These are phyloP conservation scores for Cinchona pubescens DNA, from an alignment of 257 asterid species.

Conservation along the genomic window DNA sequence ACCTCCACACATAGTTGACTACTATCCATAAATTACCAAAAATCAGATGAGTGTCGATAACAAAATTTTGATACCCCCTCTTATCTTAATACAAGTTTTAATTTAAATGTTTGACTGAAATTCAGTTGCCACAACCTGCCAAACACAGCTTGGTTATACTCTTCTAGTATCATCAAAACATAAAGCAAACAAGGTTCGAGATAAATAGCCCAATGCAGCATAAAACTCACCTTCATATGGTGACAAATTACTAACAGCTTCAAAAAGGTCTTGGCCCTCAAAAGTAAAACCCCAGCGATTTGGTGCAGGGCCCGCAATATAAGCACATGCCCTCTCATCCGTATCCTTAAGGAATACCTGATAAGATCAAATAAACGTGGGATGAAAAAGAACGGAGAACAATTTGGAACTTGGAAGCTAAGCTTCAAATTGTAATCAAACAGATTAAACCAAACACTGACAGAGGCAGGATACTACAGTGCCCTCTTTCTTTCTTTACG, in stretches of 20 bases:
- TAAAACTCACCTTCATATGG: constrained; percentile 49
- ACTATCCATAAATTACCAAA: not conserved
- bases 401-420: not conserved
- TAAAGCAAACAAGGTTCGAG: not conserved
- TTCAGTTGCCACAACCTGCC: not conserved
- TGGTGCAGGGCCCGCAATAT: constrained; percentile 98
- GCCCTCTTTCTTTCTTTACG: too few relatives aligned
- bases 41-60: not conserved
- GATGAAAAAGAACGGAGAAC: constrained; percentile 3
- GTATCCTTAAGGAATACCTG: constrained; percentile 97
- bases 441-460: not conserved
- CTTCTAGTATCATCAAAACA: not conserved
- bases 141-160: not conserved
- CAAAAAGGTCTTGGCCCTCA: constrained; percentile 76
- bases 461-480: not conserved
- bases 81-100: not conserved
- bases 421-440: constrained; percentile 7
- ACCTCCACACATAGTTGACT: not conserved
- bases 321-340: constrained; percentile 99
- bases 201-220: not conserved
- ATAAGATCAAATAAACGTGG: constrained; percentile 24
- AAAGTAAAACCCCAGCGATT: constrained; percentile 95
- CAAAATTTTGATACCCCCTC: not conserved
- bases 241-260: constrained; percentile 41
- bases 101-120: not conserved